phyloP scores from a whole-genome alignment of 192 early-diverging fungal species.

The Phlyctochytrium arcticum region DNA sequence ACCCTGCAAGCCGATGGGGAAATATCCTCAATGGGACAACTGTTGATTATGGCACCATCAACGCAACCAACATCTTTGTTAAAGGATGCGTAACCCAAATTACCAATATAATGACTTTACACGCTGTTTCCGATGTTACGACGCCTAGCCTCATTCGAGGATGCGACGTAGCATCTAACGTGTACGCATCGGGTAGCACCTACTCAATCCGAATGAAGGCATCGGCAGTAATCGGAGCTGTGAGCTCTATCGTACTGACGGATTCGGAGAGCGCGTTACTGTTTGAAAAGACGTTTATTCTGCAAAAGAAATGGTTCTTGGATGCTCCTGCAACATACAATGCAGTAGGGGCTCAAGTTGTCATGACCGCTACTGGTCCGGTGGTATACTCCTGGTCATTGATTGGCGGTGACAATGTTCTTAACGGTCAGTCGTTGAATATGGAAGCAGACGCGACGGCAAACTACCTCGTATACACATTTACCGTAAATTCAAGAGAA shows the following conservation, averaged over 20 bases:
- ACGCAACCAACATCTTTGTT: background rate
- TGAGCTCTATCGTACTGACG: background rate
- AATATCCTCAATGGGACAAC: too few relatives aligned
- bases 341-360: background rate
- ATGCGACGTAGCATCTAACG: background rate
- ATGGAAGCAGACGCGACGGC: background rate
- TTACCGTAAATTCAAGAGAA: background rate
- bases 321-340: background rate
- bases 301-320: background rate
- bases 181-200: background rate
- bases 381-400: background rate
- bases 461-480: background rate
- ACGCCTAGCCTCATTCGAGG: background rate
- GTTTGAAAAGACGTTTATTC: background rate
- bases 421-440: background rate
- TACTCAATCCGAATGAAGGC: constrained; percentile 7
- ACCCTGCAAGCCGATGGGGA: too few relatives aligned
- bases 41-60: background rate
- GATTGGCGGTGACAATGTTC: background rate
- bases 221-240: background rate
- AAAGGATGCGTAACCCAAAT: background rate
- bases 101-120: background rate
- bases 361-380: background rate
- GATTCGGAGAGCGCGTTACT: background rate
- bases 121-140: background rate